A percentile compares a stretch with the other conserved stretches of the same genome.
phyloP scores from a whole-genome alignment of 2,329 filamentous ascomycete species.

The Ceratocystis lukuohia region DNA sequence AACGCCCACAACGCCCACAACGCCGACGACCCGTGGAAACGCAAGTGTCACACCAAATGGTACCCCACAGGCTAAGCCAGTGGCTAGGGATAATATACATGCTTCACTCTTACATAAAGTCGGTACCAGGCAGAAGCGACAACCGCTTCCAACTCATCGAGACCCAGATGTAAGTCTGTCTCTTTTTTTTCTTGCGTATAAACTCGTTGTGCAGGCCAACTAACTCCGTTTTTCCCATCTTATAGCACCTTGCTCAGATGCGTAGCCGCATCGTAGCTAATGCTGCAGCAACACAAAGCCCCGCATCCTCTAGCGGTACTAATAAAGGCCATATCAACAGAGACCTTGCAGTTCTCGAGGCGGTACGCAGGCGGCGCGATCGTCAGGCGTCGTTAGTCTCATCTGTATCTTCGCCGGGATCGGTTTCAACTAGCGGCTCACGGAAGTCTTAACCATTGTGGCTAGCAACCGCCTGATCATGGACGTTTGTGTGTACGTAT shows the following conservation, averaged over 20 bases:
- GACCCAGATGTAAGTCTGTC: constrained; percentile 6
- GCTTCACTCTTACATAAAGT: not conserved
- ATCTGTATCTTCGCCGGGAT: not conserved
- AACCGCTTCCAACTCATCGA: not conserved
- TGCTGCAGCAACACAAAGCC: not conserved
- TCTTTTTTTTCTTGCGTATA: not conserved
- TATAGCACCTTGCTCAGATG: constrained; percentile 5
- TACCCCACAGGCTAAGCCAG: not conserved
- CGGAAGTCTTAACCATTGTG: not conserved
- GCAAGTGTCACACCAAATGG: not conserved
- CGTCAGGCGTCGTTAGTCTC: not conserved
- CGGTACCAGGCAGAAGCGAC: not conserved
- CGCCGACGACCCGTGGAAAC: not conserved
- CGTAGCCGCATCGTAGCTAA: not conserved
- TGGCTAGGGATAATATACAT: not conserved
- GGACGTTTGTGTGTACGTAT: too few relatives aligned
- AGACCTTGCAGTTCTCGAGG: not conserved
- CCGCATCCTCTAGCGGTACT: not conserved
- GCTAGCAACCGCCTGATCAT: too few relatives aligned
- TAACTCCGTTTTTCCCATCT: not conserved
- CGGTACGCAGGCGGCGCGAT: not conserved
- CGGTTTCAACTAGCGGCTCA: not conserved
- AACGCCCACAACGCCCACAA: not conserved
- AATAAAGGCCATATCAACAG: not conserved
- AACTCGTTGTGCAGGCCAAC: not conserved